Evolutionary conservation across 495 filamentous ascomycete genomes (phyloP), one percentile per base, ranked within the genome.

Genomic region (Usnea hakonensis): DNA sequence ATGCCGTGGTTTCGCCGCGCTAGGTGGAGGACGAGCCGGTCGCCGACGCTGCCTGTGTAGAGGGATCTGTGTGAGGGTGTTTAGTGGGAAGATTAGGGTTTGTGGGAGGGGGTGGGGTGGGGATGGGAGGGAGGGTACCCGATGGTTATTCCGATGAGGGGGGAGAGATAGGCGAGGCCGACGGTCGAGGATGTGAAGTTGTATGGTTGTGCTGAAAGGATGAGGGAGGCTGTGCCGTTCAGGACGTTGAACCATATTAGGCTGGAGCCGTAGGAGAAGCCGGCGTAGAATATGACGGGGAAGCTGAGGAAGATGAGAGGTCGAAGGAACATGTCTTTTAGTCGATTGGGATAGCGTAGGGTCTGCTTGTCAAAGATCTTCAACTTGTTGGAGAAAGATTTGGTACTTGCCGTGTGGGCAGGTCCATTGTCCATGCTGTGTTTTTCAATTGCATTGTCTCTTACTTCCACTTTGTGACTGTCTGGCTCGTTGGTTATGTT

Each of bases 161-260:
- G 82, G 6, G 83, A 77, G 3, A 88, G 57, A 60, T 87, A 88
- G 57, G 76, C 79, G 10, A 87, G 69, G 13, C 86, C 85, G 43
- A 87, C 85, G 68, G 85, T 83, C 5, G 83, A 81, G 3, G 84
- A 76, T 9, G 75, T 74, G 50, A 81, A 79, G 57, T 81, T 80
- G 62, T 89, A 89, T 0, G 86, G 83, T 10, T 74, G 62, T 19
- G 68, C 75, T 16, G 78, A 76, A 6, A 88, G 74, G 58, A 87
- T 83, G 11, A 87, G 75, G 0, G 84, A 87, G 1, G 82, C 74
- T 1, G 85, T 87, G 23, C 77, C 85, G 64, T 87, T 87, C 37
- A 88, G 71, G 40, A 88, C 83, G 66, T 87, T 87, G 75, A 87
- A 87, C 72, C 83, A 82, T 35, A 87, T 75, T 33, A 88, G 76